These are phyloP conservation scores for Lachnellula hyalina DNA, from an alignment of 2,329 filamentous ascomycete species.

Conservation along the genomic window DNA sequence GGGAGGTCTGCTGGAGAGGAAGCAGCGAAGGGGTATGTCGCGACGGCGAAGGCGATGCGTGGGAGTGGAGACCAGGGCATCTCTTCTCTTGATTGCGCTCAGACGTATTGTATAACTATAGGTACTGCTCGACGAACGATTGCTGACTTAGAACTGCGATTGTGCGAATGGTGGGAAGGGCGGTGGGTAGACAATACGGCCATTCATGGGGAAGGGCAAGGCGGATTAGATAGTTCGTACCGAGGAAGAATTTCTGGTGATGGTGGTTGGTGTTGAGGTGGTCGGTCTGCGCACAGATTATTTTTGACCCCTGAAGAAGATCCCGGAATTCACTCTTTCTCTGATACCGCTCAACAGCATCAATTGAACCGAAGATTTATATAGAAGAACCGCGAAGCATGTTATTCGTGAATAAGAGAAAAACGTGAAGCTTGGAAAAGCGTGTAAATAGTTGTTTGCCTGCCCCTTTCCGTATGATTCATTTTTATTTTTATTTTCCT, in stretches of 20 bases:
- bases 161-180: neutral
- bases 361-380: too few species aligned
- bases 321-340: neutral
- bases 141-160: too few species aligned
- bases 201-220: constrained; percentile 12
- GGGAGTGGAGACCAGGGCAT: constrained; percentile 98
- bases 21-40: constrained; percentile 88
- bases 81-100: constrained; percentile 5
- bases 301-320: neutral
- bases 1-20: constrained; percentile 85
- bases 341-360: neutral
- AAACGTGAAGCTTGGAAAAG: too few species aligned
- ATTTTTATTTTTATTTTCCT: too few species aligned
- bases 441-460: too few species aligned
- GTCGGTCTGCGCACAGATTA: neutral
- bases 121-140: neutral
- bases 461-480: too few species aligned
- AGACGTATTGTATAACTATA: neutral
- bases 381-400: too few species aligned
- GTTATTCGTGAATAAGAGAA: too few species aligned
- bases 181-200: constrained; percentile 1
- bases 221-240: neutral
- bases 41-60: constrained; percentile 96
- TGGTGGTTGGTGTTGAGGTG: neutral
- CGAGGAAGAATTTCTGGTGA: neutral